These are phyloP conservation scores for Filosporella fistucella DNA, from an alignment of 495 filamentous ascomycete species.

Conservation along the genomic window DNA sequence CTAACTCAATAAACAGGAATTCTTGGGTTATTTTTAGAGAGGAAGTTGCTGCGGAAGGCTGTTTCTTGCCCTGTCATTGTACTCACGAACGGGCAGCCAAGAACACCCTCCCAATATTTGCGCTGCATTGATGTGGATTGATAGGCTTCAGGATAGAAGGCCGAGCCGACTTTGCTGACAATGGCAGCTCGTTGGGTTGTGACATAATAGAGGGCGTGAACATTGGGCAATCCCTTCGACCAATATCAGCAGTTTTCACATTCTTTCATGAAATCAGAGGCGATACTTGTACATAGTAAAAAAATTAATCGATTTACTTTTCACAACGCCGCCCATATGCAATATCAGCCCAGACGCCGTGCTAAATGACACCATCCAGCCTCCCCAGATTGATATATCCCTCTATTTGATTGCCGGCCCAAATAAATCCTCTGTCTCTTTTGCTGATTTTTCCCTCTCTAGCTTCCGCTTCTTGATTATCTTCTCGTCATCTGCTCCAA, in stretches of 20 bases:
- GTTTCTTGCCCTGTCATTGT: too few relatives aligned
- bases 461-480: constrained; percentile 58
- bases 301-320: neutral
- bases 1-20: neutral
- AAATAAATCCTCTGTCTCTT: constrained; percentile 52
- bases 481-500: constrained; percentile 34
- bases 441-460: constrained; percentile 39
- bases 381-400: neutral
- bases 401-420: constrained; percentile 38
- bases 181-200: too few relatives aligned
- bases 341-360: constrained; percentile 20
- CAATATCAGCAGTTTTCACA: too few relatives aligned
- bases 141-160: too few relatives aligned
- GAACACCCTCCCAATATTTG: too few relatives aligned
- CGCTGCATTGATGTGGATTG: too few relatives aligned
- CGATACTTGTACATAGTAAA: neutral
- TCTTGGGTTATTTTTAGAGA: neutral
- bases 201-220: too few relatives aligned
- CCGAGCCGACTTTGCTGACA: too few relatives aligned
- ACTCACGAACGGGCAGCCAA: too few relatives aligned
- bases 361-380: constrained; percentile 15
- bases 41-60: too few relatives aligned
- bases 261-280: constrained; percentile 1
- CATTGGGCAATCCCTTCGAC: too few relatives aligned
- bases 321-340: constrained; percentile 20